Conservation (phyloP, 345 rosid species). For the Microthlaspi erraticum region DNA sequence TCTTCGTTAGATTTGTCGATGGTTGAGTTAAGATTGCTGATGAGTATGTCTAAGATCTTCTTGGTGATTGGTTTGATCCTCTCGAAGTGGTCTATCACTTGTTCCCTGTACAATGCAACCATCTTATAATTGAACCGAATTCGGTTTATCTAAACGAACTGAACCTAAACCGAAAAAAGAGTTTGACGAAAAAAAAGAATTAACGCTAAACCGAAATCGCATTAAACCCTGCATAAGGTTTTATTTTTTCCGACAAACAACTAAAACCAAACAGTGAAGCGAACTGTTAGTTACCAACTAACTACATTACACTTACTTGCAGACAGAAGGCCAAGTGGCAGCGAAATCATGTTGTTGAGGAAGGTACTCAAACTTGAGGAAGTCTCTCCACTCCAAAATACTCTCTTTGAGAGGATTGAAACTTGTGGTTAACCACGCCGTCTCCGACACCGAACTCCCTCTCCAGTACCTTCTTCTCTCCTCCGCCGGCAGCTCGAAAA, state of each 20-base stretch:
- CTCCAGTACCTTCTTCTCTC: constrained; percentile 48
- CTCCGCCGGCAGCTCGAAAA: constrained; percentile 46
- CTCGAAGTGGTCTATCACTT: constrained; percentile 53
- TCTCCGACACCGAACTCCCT: constrained; percentile 43
- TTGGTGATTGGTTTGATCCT: constrained; percentile 42
- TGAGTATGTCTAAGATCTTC: constrained; percentile 46
- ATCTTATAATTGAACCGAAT: neutral
- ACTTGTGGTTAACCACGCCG: constrained; percentile 46
- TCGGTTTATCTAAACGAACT: too few species aligned
- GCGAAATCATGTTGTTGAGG: constrained; percentile 30
- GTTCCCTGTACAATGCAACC: constrained; percentile 43
- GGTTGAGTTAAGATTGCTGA: constrained; percentile 42
- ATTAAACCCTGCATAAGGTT: too few species aligned
- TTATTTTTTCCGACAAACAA: neutral
- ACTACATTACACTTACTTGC: constrained; percentile 33
- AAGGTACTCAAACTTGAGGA: constrained; percentile 46
- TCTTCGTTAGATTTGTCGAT: constrained; percentile 36
- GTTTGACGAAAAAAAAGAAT: too few species aligned
- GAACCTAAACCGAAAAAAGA: too few species aligned
- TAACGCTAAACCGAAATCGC: too few species aligned
- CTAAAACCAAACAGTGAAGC: neutral
- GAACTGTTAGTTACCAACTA: neutral
- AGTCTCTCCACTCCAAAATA: constrained; percentile 59
- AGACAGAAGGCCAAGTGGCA: constrained; percentile 39
- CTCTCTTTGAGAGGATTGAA: constrained; percentile 41